phyloP scores from a whole-genome alignment of 176 grass and related monocot genomes.

The Oryza meridionalis region DNA sequence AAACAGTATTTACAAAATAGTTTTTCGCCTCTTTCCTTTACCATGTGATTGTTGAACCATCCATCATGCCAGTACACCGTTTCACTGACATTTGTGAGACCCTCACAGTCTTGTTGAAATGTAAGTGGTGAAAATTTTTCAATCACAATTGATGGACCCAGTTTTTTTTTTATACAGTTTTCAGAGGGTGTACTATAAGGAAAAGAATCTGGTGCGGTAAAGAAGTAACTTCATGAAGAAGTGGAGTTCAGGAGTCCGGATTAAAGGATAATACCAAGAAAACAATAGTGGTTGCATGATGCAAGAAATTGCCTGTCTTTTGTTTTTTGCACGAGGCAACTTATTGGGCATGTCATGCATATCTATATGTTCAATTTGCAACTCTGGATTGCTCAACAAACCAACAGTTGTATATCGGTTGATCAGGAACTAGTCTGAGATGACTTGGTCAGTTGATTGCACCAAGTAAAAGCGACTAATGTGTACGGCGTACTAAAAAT shows the following conservation, averaged over 20 bases:
- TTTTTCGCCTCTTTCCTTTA: not conserved
- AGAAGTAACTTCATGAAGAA: constrained; percentile 10
- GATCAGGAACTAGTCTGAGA: not conserved
- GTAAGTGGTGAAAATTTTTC: not conserved
- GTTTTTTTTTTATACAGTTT: not conserved
- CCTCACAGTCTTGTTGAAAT: not conserved
- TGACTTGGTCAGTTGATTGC: not conserved
- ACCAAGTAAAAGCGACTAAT: not conserved
- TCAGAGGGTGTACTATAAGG: not conserved
- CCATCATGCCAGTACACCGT: not conserved
- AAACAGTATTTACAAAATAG: constrained; percentile 9
- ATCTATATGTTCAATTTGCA: not conserved
- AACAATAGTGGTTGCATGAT: no score
- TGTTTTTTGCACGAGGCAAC: not conserved
- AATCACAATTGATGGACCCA: no score
- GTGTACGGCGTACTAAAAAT: not conserved
- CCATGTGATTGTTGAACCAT: not conserved
- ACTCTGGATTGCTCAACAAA: not conserved
- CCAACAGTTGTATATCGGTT: not conserved
- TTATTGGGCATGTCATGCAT: not conserved
- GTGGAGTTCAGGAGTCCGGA: not conserved
- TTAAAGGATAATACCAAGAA: not conserved
- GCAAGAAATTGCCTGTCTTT: not conserved
- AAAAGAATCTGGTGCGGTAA: not conserved
- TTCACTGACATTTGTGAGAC: not conserved